Evolutionary conservation across 306 rosid species (phyloP), one percentile per base, ranked within the genome.

Genomic region (Trichosanthes cucumerina): DNA sequence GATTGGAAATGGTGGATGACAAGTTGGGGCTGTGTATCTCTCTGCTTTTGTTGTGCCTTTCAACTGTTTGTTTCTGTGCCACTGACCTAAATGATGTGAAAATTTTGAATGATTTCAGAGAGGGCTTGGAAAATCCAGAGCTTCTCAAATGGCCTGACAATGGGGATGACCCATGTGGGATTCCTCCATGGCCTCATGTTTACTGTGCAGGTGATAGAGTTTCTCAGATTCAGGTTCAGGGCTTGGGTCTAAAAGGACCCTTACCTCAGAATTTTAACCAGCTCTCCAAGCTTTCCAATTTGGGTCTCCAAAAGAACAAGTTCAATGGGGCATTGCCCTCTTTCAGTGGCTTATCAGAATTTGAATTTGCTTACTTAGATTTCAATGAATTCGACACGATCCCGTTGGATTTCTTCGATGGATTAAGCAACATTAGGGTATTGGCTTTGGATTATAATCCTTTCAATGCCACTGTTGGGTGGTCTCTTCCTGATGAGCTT

Each of bases 221-320:
- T 31, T 49, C 88, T n/a, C 95, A 93, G 85, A 88, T 93, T 88
- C 92, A 93, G 81, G 95, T 88, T 66, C 87, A 84, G 89, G 83
- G 85, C 76, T 69, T 93, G 66, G 92, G 93, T 38, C 94, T 89
- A 9, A 80, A 23, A 75, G 98, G 98, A 0, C 75, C 88, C 47
- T 76, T 93, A 70, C 96, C 96, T 63, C 87, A n/a, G 41, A 93
- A 80, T 71, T 85, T 93, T 4, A 93, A 93, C 81, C 89, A 88
- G 77, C 95, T 93, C 72, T 81, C 95, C 21, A 84, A 80, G 83
- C 95, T 93, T 82, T 53, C 41, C 81, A 93, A 93, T 80, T 66
- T 93, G 71, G 98, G 98, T 47, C 93, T 93, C 78, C 98, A 93
- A 68, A 82, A 80, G 66, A 93, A 93, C 88, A 84, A 79, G 9